Base-by-base conservation (phyloP, 495 filamentous ascomycete genomes). In the Daldinia vernicosa region DNA sequence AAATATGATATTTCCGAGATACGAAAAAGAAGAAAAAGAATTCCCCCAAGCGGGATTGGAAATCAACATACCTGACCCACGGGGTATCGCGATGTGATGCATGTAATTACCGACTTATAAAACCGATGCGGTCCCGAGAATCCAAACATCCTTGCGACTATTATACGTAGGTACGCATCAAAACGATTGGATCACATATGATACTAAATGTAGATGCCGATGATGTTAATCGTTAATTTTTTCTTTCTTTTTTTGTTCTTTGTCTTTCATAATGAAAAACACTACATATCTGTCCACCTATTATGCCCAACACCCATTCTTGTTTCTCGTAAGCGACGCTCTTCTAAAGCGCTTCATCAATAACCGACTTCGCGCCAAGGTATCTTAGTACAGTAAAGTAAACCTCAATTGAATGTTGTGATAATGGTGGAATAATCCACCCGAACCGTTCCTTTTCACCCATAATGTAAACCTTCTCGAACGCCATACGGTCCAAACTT, bases 331-430 rank as follows among this genome's bases (percentile, higher is more conserved):
- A 69, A 72, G 50, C 43, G 62, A 61, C 65, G 55, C 60, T 57
- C 51, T 66, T 69, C 70, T 57, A 53, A 50, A 74, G 58, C 70
- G 43, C 66, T 52, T 74, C 70, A 54, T 72, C 17, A 65, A 61
- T 55, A 32, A 3, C 30, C 30, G 8, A 14, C 1, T 1, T 12
- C 17, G 67, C 58, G 54, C 59, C 43, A 71, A 45, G 63, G 63
- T 61, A 51, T 2, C 28, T 9, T 35, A 56, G 14, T 19, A 56
- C 0, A 56, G 6, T 22, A 14, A 33, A 56, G 27, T 30, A 53
- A 22, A 33, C 15, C 47, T 51, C 47, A 7, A 45, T 54, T 59
- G 69, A 58, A 71, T 67, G 63, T 52, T 27, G 19, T 57, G 22
- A 57, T 57, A 50, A 4, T 43, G 33, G n/a, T 52, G n/a, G 43